Base-by-base conservation (phyloP, 2,329 filamentous ascomycete genomes). In the Verticillium nubilum region DNA sequence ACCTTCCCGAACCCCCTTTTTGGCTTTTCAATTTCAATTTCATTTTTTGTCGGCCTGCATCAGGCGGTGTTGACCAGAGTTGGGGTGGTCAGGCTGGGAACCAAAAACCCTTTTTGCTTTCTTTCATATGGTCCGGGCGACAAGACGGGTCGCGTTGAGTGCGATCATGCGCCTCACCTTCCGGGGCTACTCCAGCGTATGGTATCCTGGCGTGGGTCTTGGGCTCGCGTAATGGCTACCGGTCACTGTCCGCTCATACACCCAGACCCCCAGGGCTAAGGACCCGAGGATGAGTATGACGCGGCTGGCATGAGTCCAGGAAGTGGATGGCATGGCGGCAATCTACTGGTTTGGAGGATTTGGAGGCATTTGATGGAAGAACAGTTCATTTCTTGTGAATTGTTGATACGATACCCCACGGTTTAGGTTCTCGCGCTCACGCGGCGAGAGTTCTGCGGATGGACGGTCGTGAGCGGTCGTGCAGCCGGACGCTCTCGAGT, bases 331-430 rank as follows among this genome's bases (percentile, higher is more conserved):
- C 42, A 23, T 47, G 42, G 35, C 35, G 27, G 42, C 42, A 47
- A 50, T 50, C 29, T 57, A 57, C 61, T 54, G 50, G 47, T 54
- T 60, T 31, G 61, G 56, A 59, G 58, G 61, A 58, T 59, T 37
- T 42, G 53, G 57, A 60, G 61, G 19, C 55, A 57, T 62, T 61
- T 58, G 61, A 52, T 58, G 60, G 60, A 62, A 60, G 35, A 62
- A 63, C 60, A 62, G 53, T 63, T 60, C 55, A 60, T 58, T 60
- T 63, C 52, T 54, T 54, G 27, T 60, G 60, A 62, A 58, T 62
- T 63, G 60, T 63, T 63, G 61, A 63, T 62, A 63, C 61, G 60
- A 60, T 63, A 62, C 42, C 42, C 42, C 42, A 47, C 17, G 42
- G 42, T 47, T 47, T 47, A 47, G 42, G 42, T 60, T 62, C 58